Percentiles rank a stretch among this genome's conserved stretches.
Conservation (phyloP, 345 rosid species). For the Passiflora organensis region DNA sequence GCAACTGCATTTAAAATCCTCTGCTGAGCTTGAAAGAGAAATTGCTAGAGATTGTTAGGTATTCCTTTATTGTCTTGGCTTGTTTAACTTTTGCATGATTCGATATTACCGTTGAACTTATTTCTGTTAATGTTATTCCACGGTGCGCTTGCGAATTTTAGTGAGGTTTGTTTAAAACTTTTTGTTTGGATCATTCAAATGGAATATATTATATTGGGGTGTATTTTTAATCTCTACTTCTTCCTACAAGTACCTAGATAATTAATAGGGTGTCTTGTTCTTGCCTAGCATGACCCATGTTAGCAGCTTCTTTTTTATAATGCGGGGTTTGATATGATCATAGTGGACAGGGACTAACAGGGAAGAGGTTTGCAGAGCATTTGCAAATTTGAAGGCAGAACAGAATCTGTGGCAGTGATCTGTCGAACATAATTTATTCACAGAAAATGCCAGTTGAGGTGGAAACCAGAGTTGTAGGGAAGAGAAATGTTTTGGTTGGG, state of each 20-base stretch:
- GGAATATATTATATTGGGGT: conserved; percentile 25
- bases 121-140: neutral
- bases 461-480: conserved; percentile 26
- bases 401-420: conserved; percentile 10
- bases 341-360: conserved; percentile 8
- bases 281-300: neutral
- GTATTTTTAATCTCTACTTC: conserved; percentile 7
- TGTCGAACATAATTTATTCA: neutral
- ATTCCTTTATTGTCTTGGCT: conserved; percentile 22
- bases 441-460: conserved; percentile 36
- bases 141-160: conserved; percentile 6
- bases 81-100: conserved; percentile 27
- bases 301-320: conserved; percentile 14
- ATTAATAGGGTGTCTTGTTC: neutral
- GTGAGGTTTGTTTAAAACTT: conserved; percentile 4
- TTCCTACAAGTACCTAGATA: neutral
- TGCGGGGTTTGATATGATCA: conserved; percentile 24
- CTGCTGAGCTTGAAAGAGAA: conserved; percentile 12
- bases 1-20: conserved; percentile 32
- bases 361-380: conserved; percentile 14
- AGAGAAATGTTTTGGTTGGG: conserved; percentile 66
- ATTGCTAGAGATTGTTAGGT: conserved; percentile 26
- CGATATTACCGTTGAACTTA: conserved; percentile 9
- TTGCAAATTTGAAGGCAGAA: conserved; percentile 19
- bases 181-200: conserved; percentile 8